Evolutionary conservation across 768 basidiomycete genomes (phyloP).

Genomic region (Phanerochaete sordida): DNA sequence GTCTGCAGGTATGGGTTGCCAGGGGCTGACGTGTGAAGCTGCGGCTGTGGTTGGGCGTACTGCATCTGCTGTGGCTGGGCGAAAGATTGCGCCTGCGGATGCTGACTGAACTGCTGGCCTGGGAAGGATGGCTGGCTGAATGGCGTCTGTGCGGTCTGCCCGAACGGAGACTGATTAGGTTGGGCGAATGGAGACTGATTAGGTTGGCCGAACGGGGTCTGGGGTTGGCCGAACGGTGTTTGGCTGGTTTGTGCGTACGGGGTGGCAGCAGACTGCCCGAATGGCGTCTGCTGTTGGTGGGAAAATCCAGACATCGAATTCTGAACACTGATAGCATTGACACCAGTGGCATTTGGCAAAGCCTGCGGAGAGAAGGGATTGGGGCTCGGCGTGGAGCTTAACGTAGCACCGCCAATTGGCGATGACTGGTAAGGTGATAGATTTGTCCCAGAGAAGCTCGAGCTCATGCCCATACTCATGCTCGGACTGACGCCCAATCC

Average conservation of each 20-base stretch:
- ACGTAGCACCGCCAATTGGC: conserved; percentile 6
- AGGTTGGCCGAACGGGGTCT: conserved; percentile 5
- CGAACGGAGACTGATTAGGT: conserved; percentile 10
- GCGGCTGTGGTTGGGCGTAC: conserved; percentile 33
- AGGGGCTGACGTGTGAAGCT: conserved; percentile 9
- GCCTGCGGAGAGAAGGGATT: conserved; percentile 17
- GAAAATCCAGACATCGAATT: neutral
- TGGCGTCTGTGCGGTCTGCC: neutral
- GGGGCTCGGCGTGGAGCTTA: conserved; percentile 14
- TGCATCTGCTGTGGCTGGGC: conserved; percentile 20
- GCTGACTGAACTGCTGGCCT: conserved; percentile 17
- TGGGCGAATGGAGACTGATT: conserved; percentile 25
- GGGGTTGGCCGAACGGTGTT: conserved; percentile 11
- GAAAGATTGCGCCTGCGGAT: conserved; percentile 22
- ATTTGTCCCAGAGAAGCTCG: neutral
- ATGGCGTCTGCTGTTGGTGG: neutral
- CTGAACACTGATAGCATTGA: neutral
- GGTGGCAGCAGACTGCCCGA: conserved; percentile 1
- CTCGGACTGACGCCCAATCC: conserved; percentile 21
- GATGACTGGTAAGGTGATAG: conserved; percentile 16
- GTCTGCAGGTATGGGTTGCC: conserved; percentile 17
- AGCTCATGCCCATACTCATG: neutral
- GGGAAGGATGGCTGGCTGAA: neutral
- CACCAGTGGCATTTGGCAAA: neutral
- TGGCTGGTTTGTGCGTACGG: too few relatives aligned